These are phyloP conservation scores for Trametes polyzona DNA, from an alignment of 1,284 basidiomycete genomes.

Conservation along the genomic window DNA sequence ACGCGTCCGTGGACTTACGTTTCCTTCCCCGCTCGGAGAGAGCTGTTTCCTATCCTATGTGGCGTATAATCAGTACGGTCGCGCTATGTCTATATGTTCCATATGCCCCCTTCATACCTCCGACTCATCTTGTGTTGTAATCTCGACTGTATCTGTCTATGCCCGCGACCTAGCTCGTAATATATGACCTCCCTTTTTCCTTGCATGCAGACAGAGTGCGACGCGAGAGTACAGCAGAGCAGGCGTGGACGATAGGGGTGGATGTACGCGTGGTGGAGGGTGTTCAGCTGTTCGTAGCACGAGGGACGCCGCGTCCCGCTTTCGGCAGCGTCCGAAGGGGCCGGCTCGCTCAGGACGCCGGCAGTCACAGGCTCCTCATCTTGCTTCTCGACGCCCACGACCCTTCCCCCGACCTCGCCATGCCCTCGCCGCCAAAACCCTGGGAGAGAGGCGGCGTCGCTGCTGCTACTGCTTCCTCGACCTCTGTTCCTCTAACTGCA, in stretches of 20 bases:
- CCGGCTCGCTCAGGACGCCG: background rate
- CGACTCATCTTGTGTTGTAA: background rate
- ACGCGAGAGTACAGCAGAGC: background rate
- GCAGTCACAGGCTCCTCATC: conserved; percentile 1
- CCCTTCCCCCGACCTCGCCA: conserved; percentile 30
- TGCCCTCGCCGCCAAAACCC: conserved; percentile 85
- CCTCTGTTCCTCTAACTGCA: conserved; percentile 26
- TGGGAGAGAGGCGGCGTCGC: conserved; percentile 69
- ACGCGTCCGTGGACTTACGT: too few relatives aligned
- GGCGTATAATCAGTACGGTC: background rate
- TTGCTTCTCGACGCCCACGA: background rate
- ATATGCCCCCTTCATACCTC: background rate
- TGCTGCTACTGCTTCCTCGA: conserved; percentile 33
- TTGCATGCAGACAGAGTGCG: background rate
- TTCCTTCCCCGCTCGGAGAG: too few relatives aligned
- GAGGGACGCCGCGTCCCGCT: conserved; percentile 2
- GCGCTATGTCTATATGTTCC: conserved; percentile 1
- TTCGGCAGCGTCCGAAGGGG: conserved; percentile 4
- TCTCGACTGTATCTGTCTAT: background rate
- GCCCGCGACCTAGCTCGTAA: background rate
- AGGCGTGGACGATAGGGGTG: too few relatives aligned
- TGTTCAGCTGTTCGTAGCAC: background rate
- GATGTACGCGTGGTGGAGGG: background rate
- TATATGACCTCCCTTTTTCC: background rate
- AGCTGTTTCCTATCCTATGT: background rate